These are phyloP conservation scores for Entomortierella chlamydospora DNA, from an alignment of 192 early-diverging fungal genomes.

Conservation along the genomic window DNA sequence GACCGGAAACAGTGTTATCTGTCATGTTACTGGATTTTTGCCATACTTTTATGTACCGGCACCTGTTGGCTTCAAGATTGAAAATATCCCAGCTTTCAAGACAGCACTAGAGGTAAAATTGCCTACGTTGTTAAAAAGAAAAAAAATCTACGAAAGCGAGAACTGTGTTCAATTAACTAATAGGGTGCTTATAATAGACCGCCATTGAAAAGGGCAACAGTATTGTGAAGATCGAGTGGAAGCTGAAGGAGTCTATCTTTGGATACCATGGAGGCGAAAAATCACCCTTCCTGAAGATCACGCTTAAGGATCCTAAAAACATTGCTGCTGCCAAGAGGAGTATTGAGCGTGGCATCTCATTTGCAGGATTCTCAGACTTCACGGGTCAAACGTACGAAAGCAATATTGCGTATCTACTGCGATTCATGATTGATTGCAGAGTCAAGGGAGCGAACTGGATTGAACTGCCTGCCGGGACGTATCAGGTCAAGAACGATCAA, in stretches of 20 bases:
- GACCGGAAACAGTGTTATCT: conserved; percentile 89
- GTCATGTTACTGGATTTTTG: conserved; percentile 89
- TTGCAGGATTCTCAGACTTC: conserved; percentile 26
- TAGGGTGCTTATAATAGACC: conserved; percentile 47
- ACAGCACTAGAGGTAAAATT: conserved; percentile 63
- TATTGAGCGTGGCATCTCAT: conserved; percentile 48
- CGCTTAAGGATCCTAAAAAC: conserved; percentile 66
- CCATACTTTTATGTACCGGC: conserved; percentile 97
- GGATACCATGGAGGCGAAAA: conserved; percentile 88
- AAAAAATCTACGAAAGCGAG: too few species aligned
- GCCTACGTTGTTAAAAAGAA: too few species aligned
- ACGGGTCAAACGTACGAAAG: conserved; percentile 80
- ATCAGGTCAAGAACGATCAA: conserved; percentile 59
- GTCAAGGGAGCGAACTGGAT: conserved; percentile 93
- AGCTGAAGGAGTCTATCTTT: conserved; percentile 84
- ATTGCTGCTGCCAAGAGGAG: conserved; percentile 33
- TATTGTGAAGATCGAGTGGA: conserved; percentile 76
- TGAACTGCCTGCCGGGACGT: conserved; percentile 83
- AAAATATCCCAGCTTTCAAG: conserved; percentile 66
- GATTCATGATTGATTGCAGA: conserved; percentile 96
- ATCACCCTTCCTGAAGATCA: conserved; percentile 84
- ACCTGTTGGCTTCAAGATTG: conserved; percentile 77
- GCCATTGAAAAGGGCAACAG: conserved; percentile 42
- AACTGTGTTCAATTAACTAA: too few species aligned
- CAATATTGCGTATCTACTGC: conserved; percentile 86